Conservation (phyloP, 1,284 basidiomycete genomes). For the Cystobasidium sp. region DNA sequence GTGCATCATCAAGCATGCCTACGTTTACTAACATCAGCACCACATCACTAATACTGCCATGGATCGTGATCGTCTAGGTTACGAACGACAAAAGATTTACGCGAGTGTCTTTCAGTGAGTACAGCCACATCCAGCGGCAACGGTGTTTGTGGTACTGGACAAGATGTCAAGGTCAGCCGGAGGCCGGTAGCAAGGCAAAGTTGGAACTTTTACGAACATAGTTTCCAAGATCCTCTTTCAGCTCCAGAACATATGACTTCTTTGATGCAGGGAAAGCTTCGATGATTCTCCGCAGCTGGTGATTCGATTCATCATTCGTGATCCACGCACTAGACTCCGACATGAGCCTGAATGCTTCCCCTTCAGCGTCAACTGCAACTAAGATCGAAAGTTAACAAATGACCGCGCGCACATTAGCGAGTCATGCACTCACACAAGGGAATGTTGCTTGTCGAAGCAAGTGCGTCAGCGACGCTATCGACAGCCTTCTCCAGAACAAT, state of each 20-base stretch:
- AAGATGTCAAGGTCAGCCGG: neutral
- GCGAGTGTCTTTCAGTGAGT: slow-evolving; percentile 35
- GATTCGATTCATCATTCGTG: slow-evolving; percentile 26
- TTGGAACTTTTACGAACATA: slow-evolving; percentile 8
- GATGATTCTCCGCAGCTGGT: slow-evolving; percentile 24
- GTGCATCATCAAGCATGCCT: too few relatives aligned
- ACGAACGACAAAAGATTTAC: slow-evolving; percentile 32
- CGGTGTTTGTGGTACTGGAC: slow-evolving; percentile 33
- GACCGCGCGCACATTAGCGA: neutral
- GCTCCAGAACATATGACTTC: slow-evolving; percentile 31
- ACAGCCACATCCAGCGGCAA: slow-evolving; percentile 43
- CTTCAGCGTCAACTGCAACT: slow-evolving; percentile 52
- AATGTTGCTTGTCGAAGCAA: slow-evolving; percentile 11
- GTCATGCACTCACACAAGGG: slow-evolving; percentile 24
- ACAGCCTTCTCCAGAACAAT: slow-evolving; percentile 45
- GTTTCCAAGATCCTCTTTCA: slow-evolving; percentile 26
- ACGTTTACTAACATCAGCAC: neutral
- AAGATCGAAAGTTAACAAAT: neutral
- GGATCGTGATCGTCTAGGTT: neutral
- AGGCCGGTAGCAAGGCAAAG: neutral
- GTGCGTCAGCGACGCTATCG: slow-evolving; percentile 43
- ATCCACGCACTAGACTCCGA: slow-evolving; percentile 47
- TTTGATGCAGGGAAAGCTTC: slow-evolving; percentile 30
- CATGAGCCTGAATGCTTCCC: slow-evolving; percentile 48
- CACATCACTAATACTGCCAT: neutral